Conservation (phyloP, 495 filamentous ascomycete species). For the Astrocystis sublimbata region DNA sequence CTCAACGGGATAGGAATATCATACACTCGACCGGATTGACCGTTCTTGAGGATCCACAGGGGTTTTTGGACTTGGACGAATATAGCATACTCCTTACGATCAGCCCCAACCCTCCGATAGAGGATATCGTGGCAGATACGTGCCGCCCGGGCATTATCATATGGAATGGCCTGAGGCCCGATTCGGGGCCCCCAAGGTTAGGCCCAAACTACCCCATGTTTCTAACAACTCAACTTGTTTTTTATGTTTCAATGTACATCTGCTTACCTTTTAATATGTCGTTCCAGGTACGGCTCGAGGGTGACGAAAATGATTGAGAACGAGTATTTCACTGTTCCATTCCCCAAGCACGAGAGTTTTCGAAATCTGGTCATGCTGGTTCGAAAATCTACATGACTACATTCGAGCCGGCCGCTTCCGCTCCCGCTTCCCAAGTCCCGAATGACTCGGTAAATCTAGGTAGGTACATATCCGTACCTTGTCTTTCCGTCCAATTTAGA, state of each 20-base stretch:
- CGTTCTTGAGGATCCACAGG: conserved; percentile 32
- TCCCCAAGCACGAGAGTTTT: conserved; percentile 17
- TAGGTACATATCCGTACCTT: conserved; percentile 12
- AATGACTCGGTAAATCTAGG: conserved; percentile 11
- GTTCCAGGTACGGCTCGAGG: conserved; percentile 6
- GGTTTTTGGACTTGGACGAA: conserved; percentile 33
- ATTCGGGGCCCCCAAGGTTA: not conserved
- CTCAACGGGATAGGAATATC: conserved; percentile 19
- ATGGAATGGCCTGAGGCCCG: conserved; percentile 18
- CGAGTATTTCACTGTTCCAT: conserved; percentile 10
- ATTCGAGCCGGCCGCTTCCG: conserved; percentile 11
- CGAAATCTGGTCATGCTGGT: conserved; percentile 20
- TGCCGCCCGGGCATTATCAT: conserved; percentile 35
- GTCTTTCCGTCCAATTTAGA: conserved; percentile 7
- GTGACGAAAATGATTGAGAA: conserved; percentile 17
- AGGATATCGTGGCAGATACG: conserved; percentile 32
- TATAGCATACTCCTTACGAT: conserved; percentile 28
- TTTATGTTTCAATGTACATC: not conserved
- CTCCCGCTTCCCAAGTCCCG: conserved; percentile 5
- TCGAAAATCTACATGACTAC: conserved; percentile 17
- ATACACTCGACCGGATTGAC: conserved; percentile 17
- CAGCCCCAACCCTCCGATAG: conserved; percentile 23
- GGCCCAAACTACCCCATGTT: conserved; percentile 1
- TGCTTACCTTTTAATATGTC: conserved; percentile 4
- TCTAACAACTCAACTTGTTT: not conserved